Evolutionary conservation across 1,284 basidiomycete species (phyloP), one percentile per base, ranked within the genome.

Genomic region (Peniophora sp.): DNA sequence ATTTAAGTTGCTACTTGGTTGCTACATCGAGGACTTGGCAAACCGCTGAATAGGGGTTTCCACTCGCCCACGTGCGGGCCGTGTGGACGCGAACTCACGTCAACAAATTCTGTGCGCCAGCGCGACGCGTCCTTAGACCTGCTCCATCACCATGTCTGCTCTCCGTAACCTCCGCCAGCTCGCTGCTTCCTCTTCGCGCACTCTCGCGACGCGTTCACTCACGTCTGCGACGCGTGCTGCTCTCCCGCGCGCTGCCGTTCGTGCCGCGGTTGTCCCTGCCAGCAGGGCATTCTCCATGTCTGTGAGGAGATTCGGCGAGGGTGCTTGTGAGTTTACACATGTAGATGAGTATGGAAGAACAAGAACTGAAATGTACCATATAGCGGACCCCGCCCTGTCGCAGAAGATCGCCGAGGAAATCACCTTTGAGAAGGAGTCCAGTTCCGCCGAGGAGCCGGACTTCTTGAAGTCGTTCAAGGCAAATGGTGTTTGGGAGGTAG

Each of bases 381-480:
- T 64, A 91, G 86, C 79, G 55, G 92, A 95, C 65, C 69, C 81
- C 23, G 68, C 81, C 36, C 80, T 98, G 44, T 72, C 82, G 9
- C 76, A 84, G 62, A 91, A 89, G 57, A 75, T 97, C 24, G 69
- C 76, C 35, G 85, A 92, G 61, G 95, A 97, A 71, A 76, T 96
- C 60, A 74, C 83, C 55, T 97, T 88, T 67, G 95, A 98, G 72
- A 74, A 79, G 54, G 85, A 92, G 61, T 72, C 75, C n/a, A 67
- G 68, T 10, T 58, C 62, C 0, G 63, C 70, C 3, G 70, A 62
- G n/a, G 73, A 76, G 43, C 93, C 93, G 20, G 86, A 86, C 27
- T 96, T 93, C 66, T 65, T 98, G 60, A 78, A 78, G 61, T 68
- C 77, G 23, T 93, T 97, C 76, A 82, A 83, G 65, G 70, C 69